Base-by-base conservation (phyloP, 495 filamentous ascomycete genomes). In the Xylaria nigripes region DNA sequence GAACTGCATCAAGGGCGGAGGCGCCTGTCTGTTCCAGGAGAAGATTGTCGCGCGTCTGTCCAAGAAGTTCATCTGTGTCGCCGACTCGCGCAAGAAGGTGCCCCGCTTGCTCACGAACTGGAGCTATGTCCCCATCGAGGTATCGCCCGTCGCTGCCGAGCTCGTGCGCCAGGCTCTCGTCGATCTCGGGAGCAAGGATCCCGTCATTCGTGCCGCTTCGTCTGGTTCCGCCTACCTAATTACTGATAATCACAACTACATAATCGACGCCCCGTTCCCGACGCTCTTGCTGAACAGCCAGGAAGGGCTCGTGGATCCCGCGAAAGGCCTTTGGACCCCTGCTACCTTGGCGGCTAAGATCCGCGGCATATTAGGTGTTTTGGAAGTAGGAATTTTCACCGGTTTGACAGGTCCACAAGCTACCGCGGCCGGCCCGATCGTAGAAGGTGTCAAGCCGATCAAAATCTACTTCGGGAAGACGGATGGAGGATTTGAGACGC, bases 1-100 rank as follows among this genome's bases (percentile, higher is more conserved):
- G 48, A 98, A 97, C 71, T 88, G 90, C 65, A 96, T 98, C 72
- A 98, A 98, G 74, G 93, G 93, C 43, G 93, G 93, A 15, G 93
- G 93, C 42, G 93, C 90, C 24, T 98, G 94, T 70, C 72, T 96
- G 54, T 96, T 95, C 77, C 94, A 97, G 72, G 93, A 98, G 76
- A 98, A 98, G 74, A 75, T 98, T 21, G 92, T 98, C 13, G 91
- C 91, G 3, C 80, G 86, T 29, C 79, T 83, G 51, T 86, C 91
- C 1, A 85, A 81, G 72, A 86, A 90, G 61, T 96, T 98, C 65
- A 81, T 98, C 50, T 93, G 89, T 63, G 94, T 97, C 50, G 93
- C 94, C 29, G 90, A 97, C 70, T 88, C 86, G 58, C 82, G 93
- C 56, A 98, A 98, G 74, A 80, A 91, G 47, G 83, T 86, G 55